These are phyloP conservation scores for Pseudogymnoascus sp. DNA, from an alignment of 2,329 filamentous ascomycete species.

Conservation along the genomic window DNA sequence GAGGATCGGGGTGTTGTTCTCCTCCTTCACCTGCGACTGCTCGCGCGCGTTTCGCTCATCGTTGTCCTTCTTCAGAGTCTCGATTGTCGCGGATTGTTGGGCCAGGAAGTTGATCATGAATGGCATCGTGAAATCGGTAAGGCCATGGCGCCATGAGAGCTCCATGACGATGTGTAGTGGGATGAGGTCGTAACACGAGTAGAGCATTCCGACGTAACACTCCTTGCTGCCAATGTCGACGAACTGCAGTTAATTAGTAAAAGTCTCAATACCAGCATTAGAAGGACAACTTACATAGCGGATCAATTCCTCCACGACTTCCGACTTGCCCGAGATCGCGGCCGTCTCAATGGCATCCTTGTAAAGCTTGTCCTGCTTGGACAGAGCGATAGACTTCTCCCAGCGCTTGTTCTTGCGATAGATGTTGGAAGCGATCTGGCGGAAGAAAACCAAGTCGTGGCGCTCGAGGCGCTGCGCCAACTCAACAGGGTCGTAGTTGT, in stretches of 20 bases:
- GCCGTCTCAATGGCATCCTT: conserved; percentile 99
- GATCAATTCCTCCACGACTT: conserved; percentile 91
- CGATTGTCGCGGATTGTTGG: conserved; percentile 82
- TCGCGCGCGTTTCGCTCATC: conserved; percentile 83
- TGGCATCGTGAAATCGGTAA: conserved; percentile 97
- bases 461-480: conserved; percentile 89
- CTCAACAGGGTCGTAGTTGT: conserved; percentile 96
- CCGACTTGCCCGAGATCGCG: conserved; percentile 80
- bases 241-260: conserved; percentile 54
- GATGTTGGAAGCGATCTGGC: conserved; percentile 95
- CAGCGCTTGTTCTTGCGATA: conserved; percentile 99
- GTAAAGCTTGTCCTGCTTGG: conserved; percentile 98
- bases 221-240: conserved; percentile 98
- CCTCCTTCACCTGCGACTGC: conserved; percentile 67
- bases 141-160: conserved; percentile 91
- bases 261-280: conserved; percentile 25
- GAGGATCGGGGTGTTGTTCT: conserved; percentile 89
- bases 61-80: conserved; percentile 85
- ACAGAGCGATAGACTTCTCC: conserved; percentile 97
- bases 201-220: conserved; percentile 99
- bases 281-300: conserved; percentile 72
- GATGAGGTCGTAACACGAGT: conserved; percentile 96
- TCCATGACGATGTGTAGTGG: conserved; percentile 89
- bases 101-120: conserved; percentile 99
- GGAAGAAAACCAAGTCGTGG: conserved; percentile 98